phyloP scores from a whole-genome alignment of 352 stramenopile genomes.

The Phytophthora quininea region DNA sequence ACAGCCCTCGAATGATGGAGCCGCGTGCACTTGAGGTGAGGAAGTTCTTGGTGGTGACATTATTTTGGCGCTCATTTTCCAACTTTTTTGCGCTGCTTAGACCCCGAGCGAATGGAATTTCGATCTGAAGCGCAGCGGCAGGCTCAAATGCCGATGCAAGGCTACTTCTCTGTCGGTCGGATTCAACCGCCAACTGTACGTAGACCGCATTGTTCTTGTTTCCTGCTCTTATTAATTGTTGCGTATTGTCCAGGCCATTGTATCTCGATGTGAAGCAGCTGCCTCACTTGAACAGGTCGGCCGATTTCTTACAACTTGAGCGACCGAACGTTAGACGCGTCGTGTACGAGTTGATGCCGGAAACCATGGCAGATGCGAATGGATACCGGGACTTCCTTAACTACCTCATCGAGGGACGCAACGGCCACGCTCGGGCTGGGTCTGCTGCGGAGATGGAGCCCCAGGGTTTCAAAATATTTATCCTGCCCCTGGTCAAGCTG shows the following conservation, averaged over 20 bases:
- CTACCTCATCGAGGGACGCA: slow-evolving; percentile 66
- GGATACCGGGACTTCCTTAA: slow-evolving; percentile 70
- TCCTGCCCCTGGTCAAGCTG: slow-evolving; percentile 69
- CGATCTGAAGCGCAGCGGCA: slow-evolving; percentile 42
- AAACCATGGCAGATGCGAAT: slow-evolving; percentile 51
- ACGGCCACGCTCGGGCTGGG: slow-evolving; percentile 53
- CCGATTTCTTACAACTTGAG: slow-evolving; percentile 72
- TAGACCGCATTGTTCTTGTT: neutral
- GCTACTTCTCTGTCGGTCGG: slow-evolving; percentile 36
- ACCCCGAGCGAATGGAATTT: slow-evolving; percentile 44
- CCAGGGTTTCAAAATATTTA: slow-evolving; percentile 76
- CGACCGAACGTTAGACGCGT: slow-evolving; percentile 49
- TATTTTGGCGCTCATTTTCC: slow-evolving; percentile 1
- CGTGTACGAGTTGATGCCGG: slow-evolving; percentile 75
- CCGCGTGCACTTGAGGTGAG: slow-evolving; percentile 33
- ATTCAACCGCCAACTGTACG: slow-evolving; percentile 36
- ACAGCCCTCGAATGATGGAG: slow-evolving; percentile 43
- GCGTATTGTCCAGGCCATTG: slow-evolving; percentile 45
- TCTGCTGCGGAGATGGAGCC: slow-evolving; percentile 64
- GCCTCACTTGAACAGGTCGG: slow-evolving; percentile 61
- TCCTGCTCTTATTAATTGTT: slow-evolving; percentile 10
- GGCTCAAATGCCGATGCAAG: slow-evolving; percentile 42
- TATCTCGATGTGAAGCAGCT: slow-evolving; percentile 68
- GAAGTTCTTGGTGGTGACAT: neutral
- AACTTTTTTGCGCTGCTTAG: slow-evolving; percentile 20